Percentiles rank a stretch among this genome's conserved stretches.
phyloP scores from a whole-genome alignment of 495 filamentous ascomycete species.

The Penicillium daleae region DNA sequence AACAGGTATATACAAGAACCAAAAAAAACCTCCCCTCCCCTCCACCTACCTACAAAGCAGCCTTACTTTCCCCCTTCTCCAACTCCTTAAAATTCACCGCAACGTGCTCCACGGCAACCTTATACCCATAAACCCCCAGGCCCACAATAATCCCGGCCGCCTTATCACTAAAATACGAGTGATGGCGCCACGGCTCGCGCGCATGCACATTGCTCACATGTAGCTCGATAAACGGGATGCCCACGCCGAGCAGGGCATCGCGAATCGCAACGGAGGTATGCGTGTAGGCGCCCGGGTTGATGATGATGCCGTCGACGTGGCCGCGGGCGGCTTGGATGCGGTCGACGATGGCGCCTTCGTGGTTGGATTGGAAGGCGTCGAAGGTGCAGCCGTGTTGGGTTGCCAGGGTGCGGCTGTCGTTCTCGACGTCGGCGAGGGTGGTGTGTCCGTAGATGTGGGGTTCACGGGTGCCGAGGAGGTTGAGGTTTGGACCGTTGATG shows the following conservation, averaged over 20 bases:
- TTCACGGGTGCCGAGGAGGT: slow-evolving; percentile 74
- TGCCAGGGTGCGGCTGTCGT: slow-evolving; percentile 47
- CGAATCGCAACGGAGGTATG: slow-evolving; percentile 70
- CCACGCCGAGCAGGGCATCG: slow-evolving; percentile 66
- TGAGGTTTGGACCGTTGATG: slow-evolving; percentile 81
- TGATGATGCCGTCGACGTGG: slow-evolving; percentile 62
- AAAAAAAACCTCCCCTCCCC: neutral
- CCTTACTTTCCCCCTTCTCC: slow-evolving; percentile 36
- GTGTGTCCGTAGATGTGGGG: slow-evolving; percentile 69
- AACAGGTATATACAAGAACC: slow-evolving; percentile 13
- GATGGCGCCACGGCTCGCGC: slow-evolving; percentile 63
- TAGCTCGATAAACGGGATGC: slow-evolving; percentile 71
- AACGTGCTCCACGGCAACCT: slow-evolving; percentile 67
- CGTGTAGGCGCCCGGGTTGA: slow-evolving; percentile 71
- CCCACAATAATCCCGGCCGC: slow-evolving; percentile 70
- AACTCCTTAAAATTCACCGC: slow-evolving; percentile 46
- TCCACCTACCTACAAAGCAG: slow-evolving; percentile 14
- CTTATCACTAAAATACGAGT: slow-evolving; percentile 72
- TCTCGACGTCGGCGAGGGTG: slow-evolving; percentile 62
- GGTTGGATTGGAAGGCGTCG: slow-evolving; percentile 65
- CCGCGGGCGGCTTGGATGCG: slow-evolving; percentile 59
- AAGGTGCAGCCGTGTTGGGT: slow-evolving; percentile 45
- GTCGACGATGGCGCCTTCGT: slow-evolving; percentile 67
- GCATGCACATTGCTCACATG: slow-evolving; percentile 73
- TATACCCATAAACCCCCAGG: slow-evolving; percentile 69